Evolutionary conservation across 2,329 filamentous ascomycete genomes (phyloP).

Genomic region (Thielaviopsis euricoi): DNA sequence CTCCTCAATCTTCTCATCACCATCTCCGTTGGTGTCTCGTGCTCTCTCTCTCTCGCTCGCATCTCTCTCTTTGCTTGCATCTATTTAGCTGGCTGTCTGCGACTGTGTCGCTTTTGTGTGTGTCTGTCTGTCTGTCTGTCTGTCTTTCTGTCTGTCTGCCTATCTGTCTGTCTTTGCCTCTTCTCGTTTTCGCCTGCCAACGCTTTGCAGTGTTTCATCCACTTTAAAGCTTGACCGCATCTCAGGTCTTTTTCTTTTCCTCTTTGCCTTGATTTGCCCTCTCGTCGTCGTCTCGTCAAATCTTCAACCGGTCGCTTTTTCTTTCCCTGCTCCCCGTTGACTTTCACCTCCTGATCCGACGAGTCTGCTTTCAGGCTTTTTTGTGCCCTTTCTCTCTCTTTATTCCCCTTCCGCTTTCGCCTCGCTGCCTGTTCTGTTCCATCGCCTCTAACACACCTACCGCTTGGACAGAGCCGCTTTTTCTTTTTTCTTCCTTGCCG

Average conservation of each 20-base stretch:
- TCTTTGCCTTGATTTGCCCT: background rate
- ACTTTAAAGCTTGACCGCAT: background rate
- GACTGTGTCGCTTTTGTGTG: background rate
- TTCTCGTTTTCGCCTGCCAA: background rate
- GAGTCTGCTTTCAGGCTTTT: too few species aligned
- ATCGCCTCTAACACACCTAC: too few species aligned
- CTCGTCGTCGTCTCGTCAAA: background rate
- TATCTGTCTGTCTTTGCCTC: background rate
- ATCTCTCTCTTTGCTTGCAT: background rate
- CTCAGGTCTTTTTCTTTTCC: background rate
- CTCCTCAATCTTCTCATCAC: background rate
- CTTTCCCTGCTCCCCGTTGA: background rate
- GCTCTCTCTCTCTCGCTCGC: background rate
- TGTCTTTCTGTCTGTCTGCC: background rate
- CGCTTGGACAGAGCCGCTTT: too few species aligned
- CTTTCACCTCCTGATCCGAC: background rate
- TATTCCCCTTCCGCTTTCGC: too few species aligned
- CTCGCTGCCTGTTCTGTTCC: too few species aligned
- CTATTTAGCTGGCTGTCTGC: background rate
- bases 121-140: background rate
- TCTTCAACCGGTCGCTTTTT: background rate
- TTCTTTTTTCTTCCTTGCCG: background rate
- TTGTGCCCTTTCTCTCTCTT: too few species aligned
- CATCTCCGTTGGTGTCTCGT: too few species aligned
- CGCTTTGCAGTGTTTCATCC: background rate